A percentile compares a stretch with the other conserved stretches of the same genome.
Conservation (phyloP, 2,329 filamentous ascomycete genomes). For the Alternaria angustiovoidea region DNA sequence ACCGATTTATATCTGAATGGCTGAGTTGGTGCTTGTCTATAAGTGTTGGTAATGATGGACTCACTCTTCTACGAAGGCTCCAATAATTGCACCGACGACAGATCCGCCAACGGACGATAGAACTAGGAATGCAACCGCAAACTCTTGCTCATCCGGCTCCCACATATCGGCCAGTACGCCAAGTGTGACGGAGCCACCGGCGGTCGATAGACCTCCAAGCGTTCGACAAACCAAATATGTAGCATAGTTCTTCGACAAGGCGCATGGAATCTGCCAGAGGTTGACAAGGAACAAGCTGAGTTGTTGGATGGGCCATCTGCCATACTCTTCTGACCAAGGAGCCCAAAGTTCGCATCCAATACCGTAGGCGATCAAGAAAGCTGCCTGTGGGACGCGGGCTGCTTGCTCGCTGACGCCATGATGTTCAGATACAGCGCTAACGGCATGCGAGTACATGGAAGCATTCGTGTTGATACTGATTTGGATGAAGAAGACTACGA, state of each 20-base stretch:
- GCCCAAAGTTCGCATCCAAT: slow-evolving; percentile 64
- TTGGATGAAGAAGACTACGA: slow-evolving; percentile 62
- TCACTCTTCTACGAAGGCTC: slow-evolving; percentile 58
- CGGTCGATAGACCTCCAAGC: slow-evolving; percentile 67
- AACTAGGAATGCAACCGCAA: slow-evolving; percentile 67
- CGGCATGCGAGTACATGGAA: slow-evolving; percentile 59
- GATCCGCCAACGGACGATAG: slow-evolving; percentile 65
- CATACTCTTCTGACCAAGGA: slow-evolving; percentile 64
- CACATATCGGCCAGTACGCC: slow-evolving; percentile 72
- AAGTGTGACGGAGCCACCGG: slow-evolving; percentile 69
- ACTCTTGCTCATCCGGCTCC: slow-evolving; percentile 64
- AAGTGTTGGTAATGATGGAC: slow-evolving; percentile 41
- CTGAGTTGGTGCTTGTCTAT: background rate
- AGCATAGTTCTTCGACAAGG: slow-evolving; percentile 54
- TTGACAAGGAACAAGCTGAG: slow-evolving; percentile 62
- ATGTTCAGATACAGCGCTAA: slow-evolving; percentile 55
- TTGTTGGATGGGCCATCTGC: slow-evolving; percentile 62
- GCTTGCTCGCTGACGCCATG: slow-evolving; percentile 58
- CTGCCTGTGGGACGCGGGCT: slow-evolving; percentile 58
- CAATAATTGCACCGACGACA: slow-evolving; percentile 63
- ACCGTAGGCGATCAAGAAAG: slow-evolving; percentile 60
- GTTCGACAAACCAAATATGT: slow-evolving; percentile 56
- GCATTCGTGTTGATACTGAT: slow-evolving; percentile 65
- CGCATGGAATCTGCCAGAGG: slow-evolving; percentile 60
- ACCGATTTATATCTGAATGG: background rate